Percentiles rank a stretch among this genome's conserved stretches.
phyloP scores from a whole-genome alignment of 2,329 filamentous ascomycete species.

The Trichoderma koningii region DNA sequence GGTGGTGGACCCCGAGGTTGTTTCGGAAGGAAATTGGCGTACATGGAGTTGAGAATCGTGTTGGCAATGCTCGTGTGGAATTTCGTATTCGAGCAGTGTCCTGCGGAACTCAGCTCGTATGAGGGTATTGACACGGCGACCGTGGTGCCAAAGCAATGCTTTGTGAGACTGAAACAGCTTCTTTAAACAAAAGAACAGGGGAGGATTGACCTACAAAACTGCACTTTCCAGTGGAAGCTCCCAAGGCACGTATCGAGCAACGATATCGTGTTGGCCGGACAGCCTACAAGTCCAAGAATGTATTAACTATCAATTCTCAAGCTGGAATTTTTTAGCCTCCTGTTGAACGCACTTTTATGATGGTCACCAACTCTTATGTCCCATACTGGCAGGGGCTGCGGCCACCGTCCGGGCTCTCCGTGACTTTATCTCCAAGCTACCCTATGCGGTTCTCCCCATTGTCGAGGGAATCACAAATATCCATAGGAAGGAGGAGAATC shows the following conservation, averaged over 20 bases:
- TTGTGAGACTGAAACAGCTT: background rate
- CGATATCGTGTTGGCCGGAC: background rate
- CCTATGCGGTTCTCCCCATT: background rate
- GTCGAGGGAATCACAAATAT: background rate
- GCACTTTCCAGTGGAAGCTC: background rate
- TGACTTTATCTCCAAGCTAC: conserved; percentile 6
- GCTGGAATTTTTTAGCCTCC: background rate
- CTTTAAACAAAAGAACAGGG: background rate
- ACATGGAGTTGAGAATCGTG: conserved; percentile 6
- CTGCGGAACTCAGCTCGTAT: conserved; percentile 2
- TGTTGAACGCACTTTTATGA: background rate
- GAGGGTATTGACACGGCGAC: conserved; percentile 1
- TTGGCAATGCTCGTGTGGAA: conserved; percentile 12
- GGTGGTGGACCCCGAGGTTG: conserved; percentile 4
- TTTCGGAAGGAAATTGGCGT: conserved; percentile 11
- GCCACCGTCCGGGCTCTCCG: background rate
- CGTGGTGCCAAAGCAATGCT: conserved; percentile 14
- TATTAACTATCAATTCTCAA: background rate
- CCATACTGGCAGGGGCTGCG: background rate
- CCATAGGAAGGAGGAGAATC: background rate
- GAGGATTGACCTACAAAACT: background rate
- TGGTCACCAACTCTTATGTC: background rate
- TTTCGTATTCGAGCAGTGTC: conserved; percentile 4
- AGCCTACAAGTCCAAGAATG: background rate
- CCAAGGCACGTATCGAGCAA: background rate